These are phyloP conservation scores for Vicia sativa DNA, from an alignment of 306 rosid genomes.

Conservation along the genomic window DNA sequence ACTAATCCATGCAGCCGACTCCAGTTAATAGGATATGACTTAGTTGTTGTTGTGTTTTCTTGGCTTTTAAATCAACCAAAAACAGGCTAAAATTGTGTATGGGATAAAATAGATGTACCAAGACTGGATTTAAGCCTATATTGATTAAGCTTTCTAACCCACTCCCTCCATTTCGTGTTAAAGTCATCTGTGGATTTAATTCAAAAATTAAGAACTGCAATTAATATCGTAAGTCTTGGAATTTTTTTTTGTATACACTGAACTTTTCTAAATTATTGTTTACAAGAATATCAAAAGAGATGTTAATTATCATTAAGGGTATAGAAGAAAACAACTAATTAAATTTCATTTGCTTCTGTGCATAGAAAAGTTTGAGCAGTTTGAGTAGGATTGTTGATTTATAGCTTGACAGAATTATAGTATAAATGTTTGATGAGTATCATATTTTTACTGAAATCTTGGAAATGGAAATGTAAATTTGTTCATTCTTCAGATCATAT, in stretches of 20 bases:
- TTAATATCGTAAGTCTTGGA: background rate
- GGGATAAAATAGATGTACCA: background rate
- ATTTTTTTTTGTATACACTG: background rate
- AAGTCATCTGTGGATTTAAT: background rate
- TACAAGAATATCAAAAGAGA: background rate
- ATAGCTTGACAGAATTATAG: background rate
- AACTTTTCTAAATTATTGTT: background rate
- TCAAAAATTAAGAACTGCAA: background rate
- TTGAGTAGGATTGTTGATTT: background rate
- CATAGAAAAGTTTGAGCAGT: background rate
- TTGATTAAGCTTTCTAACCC: background rate
- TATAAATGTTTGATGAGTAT: too few relatives aligned
- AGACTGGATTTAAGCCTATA: background rate
- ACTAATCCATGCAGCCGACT: too few relatives aligned
- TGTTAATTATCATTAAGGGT: background rate
- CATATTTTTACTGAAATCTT: constrained; percentile 7
- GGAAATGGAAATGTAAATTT: constrained; percentile 9
- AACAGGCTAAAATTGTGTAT: too few relatives aligned
- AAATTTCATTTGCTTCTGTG: background rate
- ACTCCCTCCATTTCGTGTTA: background rate
- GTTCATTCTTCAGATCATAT: background rate
- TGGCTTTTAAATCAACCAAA: too few relatives aligned
- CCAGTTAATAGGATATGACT: too few relatives aligned
- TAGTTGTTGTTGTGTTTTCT: too few relatives aligned
- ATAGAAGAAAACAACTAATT: background rate